Percentiles rank a stretch among this genome's conserved stretches.
Conservation (phyloP, 106 monocot genomes). For the Gastrodia elata region DNA sequence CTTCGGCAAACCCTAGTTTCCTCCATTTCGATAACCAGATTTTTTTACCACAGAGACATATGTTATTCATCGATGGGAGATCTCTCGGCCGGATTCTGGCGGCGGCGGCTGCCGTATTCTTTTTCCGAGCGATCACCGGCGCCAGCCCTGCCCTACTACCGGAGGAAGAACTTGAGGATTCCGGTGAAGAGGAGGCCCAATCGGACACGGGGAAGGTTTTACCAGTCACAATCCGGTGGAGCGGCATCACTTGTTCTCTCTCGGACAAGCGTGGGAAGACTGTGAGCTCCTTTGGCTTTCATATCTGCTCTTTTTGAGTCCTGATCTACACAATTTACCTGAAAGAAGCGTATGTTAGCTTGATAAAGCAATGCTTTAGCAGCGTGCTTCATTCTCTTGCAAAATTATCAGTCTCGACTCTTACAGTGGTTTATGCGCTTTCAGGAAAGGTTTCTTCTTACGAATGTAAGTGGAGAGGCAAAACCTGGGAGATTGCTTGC, state of each 20-base stretch:
- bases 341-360: not conserved
- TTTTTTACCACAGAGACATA: not conserved
- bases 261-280: slow-evolving; percentile 54
- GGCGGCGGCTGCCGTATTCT: slow-evolving; percentile 54
- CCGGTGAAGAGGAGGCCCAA: slow-evolving; percentile 23
- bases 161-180: slow-evolving; percentile 22
- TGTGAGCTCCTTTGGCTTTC: slow-evolving; percentile 18
- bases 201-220: slow-evolving; percentile 14
- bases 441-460: slow-evolving; percentile 70
- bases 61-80: slow-evolving; percentile 26
- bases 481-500: slow-evolving; percentile 86
- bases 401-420: not conserved
- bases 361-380: not conserved
- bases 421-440: not conserved
- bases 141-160: slow-evolving; percentile 31
- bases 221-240: slow-evolving; percentile 65
- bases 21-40: not conserved
- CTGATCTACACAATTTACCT: not conserved
- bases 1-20: not conserved
- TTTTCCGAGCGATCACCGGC: slow-evolving; percentile 37
- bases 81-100: slow-evolving; percentile 40
- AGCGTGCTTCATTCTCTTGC: not conserved
- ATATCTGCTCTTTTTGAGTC: not conserved
- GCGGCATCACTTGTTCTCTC: slow-evolving; percentile 50
- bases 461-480: slow-evolving; percentile 83